Percentiles rank a stretch among this genome's conserved stretches.
These are phyloP conservation scores for Phytophthora chlamydospora DNA, from an alignment of 352 stramenopile genomes.

Conservation along the genomic window DNA sequence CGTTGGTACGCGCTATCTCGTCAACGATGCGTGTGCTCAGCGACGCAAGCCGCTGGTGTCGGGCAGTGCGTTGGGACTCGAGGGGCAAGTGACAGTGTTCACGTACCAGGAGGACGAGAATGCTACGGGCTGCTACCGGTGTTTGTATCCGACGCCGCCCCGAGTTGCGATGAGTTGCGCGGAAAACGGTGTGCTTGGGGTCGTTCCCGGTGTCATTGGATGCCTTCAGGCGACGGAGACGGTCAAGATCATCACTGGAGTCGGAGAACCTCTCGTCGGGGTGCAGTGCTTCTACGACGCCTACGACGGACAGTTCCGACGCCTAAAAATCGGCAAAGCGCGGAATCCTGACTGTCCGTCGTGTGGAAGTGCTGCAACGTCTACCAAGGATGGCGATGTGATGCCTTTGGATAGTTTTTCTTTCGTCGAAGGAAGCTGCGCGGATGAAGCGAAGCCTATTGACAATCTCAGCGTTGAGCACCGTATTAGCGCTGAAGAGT, in stretches of 20 bases:
- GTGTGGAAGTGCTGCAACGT: slow-evolving; percentile 23
- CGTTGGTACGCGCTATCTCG: slow-evolving; percentile 93
- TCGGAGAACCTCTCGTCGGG: slow-evolving; percentile 63
- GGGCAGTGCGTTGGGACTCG: slow-evolving; percentile 94
- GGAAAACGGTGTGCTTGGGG: slow-evolving; percentile 97
- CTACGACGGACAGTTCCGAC: slow-evolving; percentile 73
- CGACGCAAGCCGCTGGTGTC: slow-evolving; percentile 90
- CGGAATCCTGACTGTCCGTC: slow-evolving; percentile 49
- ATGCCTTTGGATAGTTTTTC: slow-evolving; percentile 11
- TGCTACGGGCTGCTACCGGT: slow-evolving; percentile 94
- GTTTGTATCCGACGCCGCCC: slow-evolving; percentile 93
- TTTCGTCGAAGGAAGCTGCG: slow-evolving; percentile 24
- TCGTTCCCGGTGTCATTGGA: slow-evolving; percentile 94
- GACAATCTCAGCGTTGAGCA: slow-evolving; percentile 36
- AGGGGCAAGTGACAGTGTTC: slow-evolving; percentile 97
- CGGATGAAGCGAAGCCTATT: not conserved
- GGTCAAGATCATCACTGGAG: slow-evolving; percentile 89
- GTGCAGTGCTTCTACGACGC: slow-evolving; percentile 84
- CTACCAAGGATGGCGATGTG: not conserved
- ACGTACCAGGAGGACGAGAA: slow-evolving; percentile 63
- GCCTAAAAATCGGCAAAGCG: slow-evolving; percentile 55
- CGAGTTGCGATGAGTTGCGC: slow-evolving; percentile 84
- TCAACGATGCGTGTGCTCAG: slow-evolving; percentile 95
- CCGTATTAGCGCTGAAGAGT: slow-evolving; percentile 44
- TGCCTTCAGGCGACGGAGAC: slow-evolving; percentile 94